Conservation (phyloP, 2,329 filamentous ascomycete species). For the Epichloe baconii region DNA sequence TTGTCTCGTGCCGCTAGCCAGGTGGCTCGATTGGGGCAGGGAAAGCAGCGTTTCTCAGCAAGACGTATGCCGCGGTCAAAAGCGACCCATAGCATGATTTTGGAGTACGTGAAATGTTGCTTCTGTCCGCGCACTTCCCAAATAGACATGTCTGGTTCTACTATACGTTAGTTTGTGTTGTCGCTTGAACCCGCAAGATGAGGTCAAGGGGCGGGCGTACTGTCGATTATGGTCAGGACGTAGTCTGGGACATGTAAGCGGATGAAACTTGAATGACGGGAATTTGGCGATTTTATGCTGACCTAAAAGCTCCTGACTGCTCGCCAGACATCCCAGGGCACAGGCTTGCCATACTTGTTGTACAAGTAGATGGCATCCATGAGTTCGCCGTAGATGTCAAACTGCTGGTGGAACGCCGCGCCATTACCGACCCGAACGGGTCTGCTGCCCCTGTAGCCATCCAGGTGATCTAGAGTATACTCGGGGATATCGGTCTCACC, state of each 20-base stretch:
- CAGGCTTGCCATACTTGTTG: constrained; percentile 67
- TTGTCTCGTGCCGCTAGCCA: constrained; percentile 56
- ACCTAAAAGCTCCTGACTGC: constrained; percentile 54
- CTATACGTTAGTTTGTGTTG: background rate
- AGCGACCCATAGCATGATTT: constrained; percentile 73
- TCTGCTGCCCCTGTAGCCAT: constrained; percentile 56
- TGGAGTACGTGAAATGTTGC: constrained; percentile 70
- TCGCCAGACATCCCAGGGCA: constrained; percentile 66
- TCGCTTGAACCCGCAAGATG: background rate
- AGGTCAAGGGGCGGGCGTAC: constrained; percentile 19
- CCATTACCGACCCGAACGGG: constrained; percentile 69
- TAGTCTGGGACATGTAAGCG: constrained; percentile 36
- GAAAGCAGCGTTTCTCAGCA: constrained; percentile 61
- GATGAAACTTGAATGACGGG: too few relatives aligned
- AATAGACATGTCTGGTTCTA: constrained; percentile 65
- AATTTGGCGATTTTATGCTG: background rate
- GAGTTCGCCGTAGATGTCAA: constrained; percentile 69
- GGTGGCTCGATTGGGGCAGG: constrained; percentile 53
- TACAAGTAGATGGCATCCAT: constrained; percentile 68
- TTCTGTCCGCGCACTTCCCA: constrained; percentile 69
- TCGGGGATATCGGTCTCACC: constrained; percentile 66
- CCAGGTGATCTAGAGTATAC: constrained; percentile 52
- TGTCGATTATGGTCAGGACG: constrained; percentile 51
- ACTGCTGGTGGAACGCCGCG: constrained; percentile 62
- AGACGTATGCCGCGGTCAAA: constrained; percentile 64